Conservation (phyloP, 2,329 filamentous ascomycete genomes). For the Colletotrichum tanaceti region DNA sequence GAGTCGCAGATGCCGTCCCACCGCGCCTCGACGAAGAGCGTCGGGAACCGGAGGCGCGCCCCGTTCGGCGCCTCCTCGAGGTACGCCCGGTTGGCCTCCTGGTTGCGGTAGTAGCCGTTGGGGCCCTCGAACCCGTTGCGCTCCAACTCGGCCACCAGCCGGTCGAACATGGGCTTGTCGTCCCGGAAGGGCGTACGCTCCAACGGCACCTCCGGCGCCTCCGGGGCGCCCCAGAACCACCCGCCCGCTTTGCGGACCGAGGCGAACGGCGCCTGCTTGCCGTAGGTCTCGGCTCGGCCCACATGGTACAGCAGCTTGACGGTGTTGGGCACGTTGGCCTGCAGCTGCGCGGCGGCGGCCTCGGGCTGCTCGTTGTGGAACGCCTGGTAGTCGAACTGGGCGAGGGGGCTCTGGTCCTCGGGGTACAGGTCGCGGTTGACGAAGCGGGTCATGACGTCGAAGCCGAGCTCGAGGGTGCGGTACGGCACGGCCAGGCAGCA, state of each 20-base stretch:
- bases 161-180: conserved; percentile 67
- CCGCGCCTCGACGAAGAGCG: conserved; percentile 50
- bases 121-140: conserved; percentile 79
- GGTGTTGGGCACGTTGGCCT: conserved; percentile 39
- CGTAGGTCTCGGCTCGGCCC: conserved; percentile 4
- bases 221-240: conserved; percentile 38
- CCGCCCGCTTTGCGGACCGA: conserved; percentile 37
- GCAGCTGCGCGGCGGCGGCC: conserved; percentile 39
- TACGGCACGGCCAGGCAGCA: conserved; percentile 54
- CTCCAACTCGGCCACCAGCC: conserved; percentile 86
- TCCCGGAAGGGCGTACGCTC: conserved; percentile 7
- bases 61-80: conserved; percentile 45
- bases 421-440: conserved; percentile 60
- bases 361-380: conserved; percentile 47
- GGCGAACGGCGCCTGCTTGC: conserved; percentile 27
- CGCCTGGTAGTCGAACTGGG: conserved; percentile 49
- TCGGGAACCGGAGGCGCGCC: conserved; percentile 51
- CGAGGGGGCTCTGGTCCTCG: conserved; percentile 52
- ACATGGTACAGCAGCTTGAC: conserved; percentile 36
- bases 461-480: conserved; percentile 53
- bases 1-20: conserved; percentile 54
- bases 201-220: conserved; percentile 20
- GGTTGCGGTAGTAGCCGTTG: conserved; percentile 54
- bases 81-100: conserved; percentile 55
- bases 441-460: conserved; percentile 49